Evolutionary conservation across 169 alveolate species (phyloP).

Genomic region (Sarcocystis neurona): DNA sequence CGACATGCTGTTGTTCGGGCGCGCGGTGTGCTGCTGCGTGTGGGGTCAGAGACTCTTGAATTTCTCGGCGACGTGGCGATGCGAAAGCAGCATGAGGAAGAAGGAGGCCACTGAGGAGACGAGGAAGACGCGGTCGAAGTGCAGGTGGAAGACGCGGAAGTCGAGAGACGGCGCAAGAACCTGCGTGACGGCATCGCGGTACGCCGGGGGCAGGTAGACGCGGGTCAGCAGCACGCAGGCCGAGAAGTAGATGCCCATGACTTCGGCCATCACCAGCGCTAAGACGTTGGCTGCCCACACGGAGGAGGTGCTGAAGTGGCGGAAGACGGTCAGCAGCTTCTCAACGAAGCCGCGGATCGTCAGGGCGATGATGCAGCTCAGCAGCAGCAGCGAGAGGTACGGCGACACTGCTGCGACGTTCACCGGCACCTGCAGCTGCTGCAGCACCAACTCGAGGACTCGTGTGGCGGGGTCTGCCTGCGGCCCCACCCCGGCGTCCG

Average conservation of each 20-base stretch:
- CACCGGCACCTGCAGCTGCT: conserved; percentile 40
- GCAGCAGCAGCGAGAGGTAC: conserved; percentile 48
- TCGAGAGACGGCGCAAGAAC: conserved; percentile 59
- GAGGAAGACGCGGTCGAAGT: conserved; percentile 52
- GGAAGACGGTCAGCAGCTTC: conserved; percentile 56
- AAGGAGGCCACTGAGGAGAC: conserved; percentile 49
- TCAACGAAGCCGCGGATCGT: conserved; percentile 60
- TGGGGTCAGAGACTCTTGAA: conserved; percentile 53
- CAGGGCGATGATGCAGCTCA: conserved; percentile 61
- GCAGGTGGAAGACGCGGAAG: conserved; percentile 59
- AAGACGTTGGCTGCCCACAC: conserved; percentile 56
- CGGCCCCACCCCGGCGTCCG: no score
- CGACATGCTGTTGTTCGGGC: no score
- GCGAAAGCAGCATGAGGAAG: conserved; percentile 32
- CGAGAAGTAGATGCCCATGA: conserved; percentile 64
- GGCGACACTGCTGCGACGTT: conserved; percentile 53
- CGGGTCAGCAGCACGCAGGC: conserved; percentile 62
- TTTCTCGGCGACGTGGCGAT: conserved; percentile 43
- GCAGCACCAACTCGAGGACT: conserved; percentile 11
- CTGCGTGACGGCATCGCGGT: conserved; percentile 51
- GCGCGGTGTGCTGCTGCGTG: no score
- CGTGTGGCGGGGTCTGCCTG: conserved; percentile 58
- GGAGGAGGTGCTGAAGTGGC: conserved; percentile 56
- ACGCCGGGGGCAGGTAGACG: conserved; percentile 57
- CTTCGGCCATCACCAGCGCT: conserved; percentile 62